phyloP scores from a whole-genome alignment of 352 stramenopile species.

The Phytopythium chamaehyphon region DNA sequence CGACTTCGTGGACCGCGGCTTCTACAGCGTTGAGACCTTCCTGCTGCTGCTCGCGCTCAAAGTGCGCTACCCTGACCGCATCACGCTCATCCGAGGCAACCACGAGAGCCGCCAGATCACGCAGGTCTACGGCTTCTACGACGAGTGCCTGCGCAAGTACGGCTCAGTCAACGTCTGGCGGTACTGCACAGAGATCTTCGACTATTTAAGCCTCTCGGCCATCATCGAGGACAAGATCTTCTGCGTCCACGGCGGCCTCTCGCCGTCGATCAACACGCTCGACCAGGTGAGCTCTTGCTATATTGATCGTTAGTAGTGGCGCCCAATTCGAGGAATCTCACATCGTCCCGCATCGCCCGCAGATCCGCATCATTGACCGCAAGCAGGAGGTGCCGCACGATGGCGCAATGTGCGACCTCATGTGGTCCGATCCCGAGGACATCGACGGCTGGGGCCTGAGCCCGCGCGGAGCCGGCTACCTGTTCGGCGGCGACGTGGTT shows the following conservation, averaged over 20 bases:
- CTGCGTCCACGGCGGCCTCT: conserved; percentile 98
- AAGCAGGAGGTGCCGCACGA: conserved; percentile 99
- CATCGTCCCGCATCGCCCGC: no score
- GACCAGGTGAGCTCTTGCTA: conserved; percentile 82
- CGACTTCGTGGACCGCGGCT: conserved; percentile 99
- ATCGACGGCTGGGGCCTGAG: conserved; percentile 98
- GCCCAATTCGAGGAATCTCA: no score
- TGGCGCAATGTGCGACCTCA: conserved; percentile 98
- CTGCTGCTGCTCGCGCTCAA: conserved; percentile 97
- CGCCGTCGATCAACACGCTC: conserved; percentile 87
- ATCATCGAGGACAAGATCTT: conserved; percentile 99
- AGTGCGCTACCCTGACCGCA: conserved; percentile 98
- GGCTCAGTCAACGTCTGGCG: conserved; percentile 98
- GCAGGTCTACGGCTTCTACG: conserved; percentile 88
- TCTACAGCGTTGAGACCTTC: conserved; percentile 99
- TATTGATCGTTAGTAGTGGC: no score
- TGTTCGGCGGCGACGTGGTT: conserved; percentile 98
- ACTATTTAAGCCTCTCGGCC: conserved; percentile 97
- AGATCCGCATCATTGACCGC: conserved; percentile 91
- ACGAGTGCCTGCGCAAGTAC: conserved; percentile 93
- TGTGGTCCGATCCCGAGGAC: conserved; percentile 95
- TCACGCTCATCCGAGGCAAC: conserved; percentile 99
- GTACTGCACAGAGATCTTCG: conserved; percentile 99
- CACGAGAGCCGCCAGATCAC: conserved; percentile 99
- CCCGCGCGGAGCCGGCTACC: conserved; percentile 96